Evolutionary conservation across 2,329 filamentous ascomycete genomes (phyloP).

Genomic region (Ophiostoma quercus): DNA sequence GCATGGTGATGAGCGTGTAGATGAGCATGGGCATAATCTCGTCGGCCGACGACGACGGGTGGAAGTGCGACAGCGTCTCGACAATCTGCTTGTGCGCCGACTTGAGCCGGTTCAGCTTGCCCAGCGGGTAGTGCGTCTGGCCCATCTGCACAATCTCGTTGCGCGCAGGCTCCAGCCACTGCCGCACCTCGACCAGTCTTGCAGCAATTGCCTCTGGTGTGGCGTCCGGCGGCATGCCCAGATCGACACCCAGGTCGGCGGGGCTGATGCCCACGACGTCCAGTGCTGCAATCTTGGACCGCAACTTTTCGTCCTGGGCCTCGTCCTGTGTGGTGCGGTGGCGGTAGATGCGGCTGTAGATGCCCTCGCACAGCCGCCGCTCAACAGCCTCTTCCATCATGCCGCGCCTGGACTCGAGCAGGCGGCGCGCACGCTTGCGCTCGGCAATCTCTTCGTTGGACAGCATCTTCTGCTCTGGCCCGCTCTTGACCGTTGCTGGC

Average conservation of each 20-base stretch:
- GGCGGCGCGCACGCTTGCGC: conserved; percentile 69
- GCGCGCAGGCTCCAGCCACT: conserved; percentile 66
- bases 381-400: conserved; percentile 89
- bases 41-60: conserved; percentile 82
- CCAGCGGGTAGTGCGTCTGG: conserved; percentile 78
- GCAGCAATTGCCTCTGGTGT: conserved; percentile 54
- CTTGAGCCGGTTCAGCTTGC: conserved; percentile 84
- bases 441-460: conserved; percentile 82
- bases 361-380: conserved; percentile 73
- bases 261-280: conserved; percentile 87
- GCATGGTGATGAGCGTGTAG: conserved; percentile 87
- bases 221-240: conserved; percentile 50
- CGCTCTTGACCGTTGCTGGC: conserved; percentile 34
- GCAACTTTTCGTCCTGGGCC: conserved; percentile 86
- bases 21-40: conserved; percentile 97
- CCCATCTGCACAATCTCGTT: conserved; percentile 75
- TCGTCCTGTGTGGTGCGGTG: conserved; percentile 91
- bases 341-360: conserved; percentile 84
- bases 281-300: conserved; percentile 88
- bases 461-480: conserved; percentile 73
- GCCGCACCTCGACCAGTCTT: conserved; percentile 62
- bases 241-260: conserved; percentile 74
- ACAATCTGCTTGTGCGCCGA: conserved; percentile 91
- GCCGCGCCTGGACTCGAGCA: conserved; percentile 69
- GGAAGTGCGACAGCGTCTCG: conserved; percentile 66